phyloP scores from a whole-genome alignment of 805 yeast genomes.

The Candida oleophila region DNA sequence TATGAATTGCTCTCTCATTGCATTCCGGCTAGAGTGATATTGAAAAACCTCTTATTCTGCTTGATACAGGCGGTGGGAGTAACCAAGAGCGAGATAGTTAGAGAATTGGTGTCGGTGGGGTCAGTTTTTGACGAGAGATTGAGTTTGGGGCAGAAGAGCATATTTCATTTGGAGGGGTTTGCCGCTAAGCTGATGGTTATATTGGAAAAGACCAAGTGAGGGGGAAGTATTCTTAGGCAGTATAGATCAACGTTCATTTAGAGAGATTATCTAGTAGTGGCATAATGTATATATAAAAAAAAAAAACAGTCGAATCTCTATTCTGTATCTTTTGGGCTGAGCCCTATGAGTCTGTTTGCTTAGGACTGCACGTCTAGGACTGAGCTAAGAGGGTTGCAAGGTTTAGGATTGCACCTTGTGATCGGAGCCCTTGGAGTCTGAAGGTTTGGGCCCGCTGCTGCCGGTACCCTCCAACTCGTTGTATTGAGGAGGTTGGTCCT shows the following conservation, averaged over 20 bases:
- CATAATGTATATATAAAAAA: background rate
- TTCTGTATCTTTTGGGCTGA: background rate
- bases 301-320: background rate
- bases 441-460: background rate
- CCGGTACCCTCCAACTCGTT: background rate
- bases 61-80: constrained; percentile 30
- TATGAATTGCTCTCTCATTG: constrained; percentile 91
- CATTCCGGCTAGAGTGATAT: constrained; percentile 81
- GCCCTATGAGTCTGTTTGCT: no score
- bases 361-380: no score
- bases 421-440: constrained; percentile 1
- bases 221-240: no score
- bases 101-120: constrained; percentile 56
- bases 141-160: constrained; percentile 81
- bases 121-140: constrained; percentile 82
- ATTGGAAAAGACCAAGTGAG: constrained; percentile 40
- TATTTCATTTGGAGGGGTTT: constrained; percentile 94
- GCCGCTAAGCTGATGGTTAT: constrained; percentile 84
- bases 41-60: constrained; percentile 55
- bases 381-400: no score
- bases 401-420: constrained; percentile 2
- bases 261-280: background rate
- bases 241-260: no score
- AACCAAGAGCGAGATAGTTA: constrained; percentile 23
- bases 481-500: constrained; percentile 3